These are phyloP conservation scores for Botrytis elliptica DNA, from an alignment of 2,329 filamentous ascomycete species.

Conservation along the genomic window DNA sequence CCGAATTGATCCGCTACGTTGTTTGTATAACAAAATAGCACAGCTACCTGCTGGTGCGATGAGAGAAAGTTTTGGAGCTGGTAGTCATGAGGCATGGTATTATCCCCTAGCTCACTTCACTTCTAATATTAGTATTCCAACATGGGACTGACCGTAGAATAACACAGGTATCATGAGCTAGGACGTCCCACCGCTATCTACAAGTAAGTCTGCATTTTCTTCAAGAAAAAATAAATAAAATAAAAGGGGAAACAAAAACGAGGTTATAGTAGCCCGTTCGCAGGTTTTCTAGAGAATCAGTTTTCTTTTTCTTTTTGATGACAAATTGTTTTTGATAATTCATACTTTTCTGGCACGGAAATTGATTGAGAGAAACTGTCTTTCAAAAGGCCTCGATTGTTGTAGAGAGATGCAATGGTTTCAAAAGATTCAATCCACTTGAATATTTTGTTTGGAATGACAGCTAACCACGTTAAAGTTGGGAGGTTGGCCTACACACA, in stretches of 20 bases:
- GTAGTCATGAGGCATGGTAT: not conserved
- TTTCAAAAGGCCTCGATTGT: rapidly evolving
- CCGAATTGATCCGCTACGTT: not conserved
- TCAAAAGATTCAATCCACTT: not conserved
- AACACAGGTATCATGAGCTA: slow-evolving; percentile 29
- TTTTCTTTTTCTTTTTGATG: not conserved
- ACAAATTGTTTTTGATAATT: not conserved
- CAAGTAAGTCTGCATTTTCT: slow-evolving; percentile 22
- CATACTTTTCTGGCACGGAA: not conserved
- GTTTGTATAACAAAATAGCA: not conserved
- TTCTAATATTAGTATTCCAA: not conserved
- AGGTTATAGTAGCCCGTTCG: not conserved
- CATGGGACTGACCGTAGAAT: not conserved
- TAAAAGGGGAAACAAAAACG: not conserved
- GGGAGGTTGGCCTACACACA: slow-evolving; percentile 38
- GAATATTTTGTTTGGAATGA: not conserved
- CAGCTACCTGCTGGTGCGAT: not conserved
- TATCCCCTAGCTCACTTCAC: not conserved
- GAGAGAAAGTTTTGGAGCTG: not conserved
- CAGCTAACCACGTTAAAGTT: slow-evolving; percentile 20
- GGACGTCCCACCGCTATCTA: slow-evolving; percentile 32
- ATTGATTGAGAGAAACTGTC: not conserved
- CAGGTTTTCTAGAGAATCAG: rapidly evolving
- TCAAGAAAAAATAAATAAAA: not conserved
- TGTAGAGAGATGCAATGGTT: not conserved